phyloP scores from a whole-genome alignment of 2,329 filamentous ascomycete species.

The Ophiostoma himal-ulmi region DNA sequence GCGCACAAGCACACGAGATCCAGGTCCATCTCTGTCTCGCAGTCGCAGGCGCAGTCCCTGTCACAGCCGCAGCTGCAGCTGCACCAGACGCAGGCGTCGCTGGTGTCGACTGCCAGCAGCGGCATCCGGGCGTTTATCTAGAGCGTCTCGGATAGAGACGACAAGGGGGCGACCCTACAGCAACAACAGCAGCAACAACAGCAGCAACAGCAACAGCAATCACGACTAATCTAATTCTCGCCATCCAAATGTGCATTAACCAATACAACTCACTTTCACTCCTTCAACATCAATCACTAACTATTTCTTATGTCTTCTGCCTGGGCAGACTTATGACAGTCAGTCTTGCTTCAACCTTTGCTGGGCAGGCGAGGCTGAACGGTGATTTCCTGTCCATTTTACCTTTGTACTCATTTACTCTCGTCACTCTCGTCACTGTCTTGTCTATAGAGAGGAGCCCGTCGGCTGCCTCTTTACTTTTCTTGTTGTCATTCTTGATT shows the following conservation, averaged over 20 bases:
- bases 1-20: background rate
- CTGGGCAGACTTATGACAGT: background rate
- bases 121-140: conserved; percentile 22
- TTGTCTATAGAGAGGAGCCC: background rate
- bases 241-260: background rate
- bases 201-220: background rate
- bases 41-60: background rate
- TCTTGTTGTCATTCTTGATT: background rate
- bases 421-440: too few relatives aligned
- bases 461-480: background rate
- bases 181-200: too few relatives aligned
- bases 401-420: background rate
- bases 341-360: background rate
- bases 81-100: conserved; percentile 22
- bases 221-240: background rate
- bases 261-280: background rate
- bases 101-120: conserved; percentile 23
- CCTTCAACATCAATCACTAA: background rate
- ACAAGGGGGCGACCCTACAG: background rate
- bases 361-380: background rate
- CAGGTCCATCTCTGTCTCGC: background rate
- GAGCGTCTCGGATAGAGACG: background rate
- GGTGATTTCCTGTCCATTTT: background rate
- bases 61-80: conserved; percentile 20
- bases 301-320: background rate